A percentile compares a stretch with the other conserved stretches of the same genome.
phyloP scores from a whole-genome alignment of 1,284 basidiomycete genomes.

The Fomitopsis schrenkii region DNA sequence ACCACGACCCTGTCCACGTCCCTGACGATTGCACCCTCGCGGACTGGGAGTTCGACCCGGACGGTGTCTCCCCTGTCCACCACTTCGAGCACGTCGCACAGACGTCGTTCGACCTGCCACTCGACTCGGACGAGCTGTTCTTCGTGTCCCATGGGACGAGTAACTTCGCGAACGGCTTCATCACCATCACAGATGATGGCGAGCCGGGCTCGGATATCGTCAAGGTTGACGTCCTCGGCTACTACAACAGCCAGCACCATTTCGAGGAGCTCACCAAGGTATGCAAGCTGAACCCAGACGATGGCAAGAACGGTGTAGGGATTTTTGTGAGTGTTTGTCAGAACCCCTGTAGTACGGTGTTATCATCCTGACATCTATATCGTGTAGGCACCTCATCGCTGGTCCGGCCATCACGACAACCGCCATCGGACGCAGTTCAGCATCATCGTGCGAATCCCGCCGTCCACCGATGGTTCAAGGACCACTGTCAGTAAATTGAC shows the following conservation, averaged over 20 bases:
- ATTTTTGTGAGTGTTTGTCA: slow-evolving; percentile 21
- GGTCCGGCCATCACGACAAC: slow-evolving; percentile 4
- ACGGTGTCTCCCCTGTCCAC: background rate
- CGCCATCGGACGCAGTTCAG: slow-evolving; percentile 10
- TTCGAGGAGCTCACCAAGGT: slow-evolving; percentile 16
- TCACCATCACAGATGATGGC: slow-evolving; percentile 17
- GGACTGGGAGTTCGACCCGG: slow-evolving; percentile 3
- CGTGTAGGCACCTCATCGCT: slow-evolving; percentile 13
- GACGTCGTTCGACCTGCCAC: slow-evolving; percentile 20
- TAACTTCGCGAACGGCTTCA: slow-evolving; percentile 18
- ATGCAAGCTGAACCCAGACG: slow-evolving; percentile 17
- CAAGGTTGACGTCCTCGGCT: slow-evolving; percentile 16
- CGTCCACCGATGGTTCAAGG: background rate
- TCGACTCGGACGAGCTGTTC: slow-evolving; percentile 23
- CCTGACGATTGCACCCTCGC: background rate
- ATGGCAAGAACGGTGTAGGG: slow-evolving; percentile 20
- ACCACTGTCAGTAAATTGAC: slow-evolving; percentile 15
- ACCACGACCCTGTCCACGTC: background rate
- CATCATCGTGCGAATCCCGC: slow-evolving; percentile 20
- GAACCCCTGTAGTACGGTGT: background rate
- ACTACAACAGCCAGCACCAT: slow-evolving; percentile 14
- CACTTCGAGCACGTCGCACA: slow-evolving; percentile 11
- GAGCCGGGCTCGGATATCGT: slow-evolving; percentile 11
- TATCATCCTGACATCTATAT: background rate
- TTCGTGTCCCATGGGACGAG: slow-evolving; percentile 18